Base-by-base conservation (phyloP, 2,329 filamentous ascomycete genomes). In the Talaromyces sp. region DNA sequence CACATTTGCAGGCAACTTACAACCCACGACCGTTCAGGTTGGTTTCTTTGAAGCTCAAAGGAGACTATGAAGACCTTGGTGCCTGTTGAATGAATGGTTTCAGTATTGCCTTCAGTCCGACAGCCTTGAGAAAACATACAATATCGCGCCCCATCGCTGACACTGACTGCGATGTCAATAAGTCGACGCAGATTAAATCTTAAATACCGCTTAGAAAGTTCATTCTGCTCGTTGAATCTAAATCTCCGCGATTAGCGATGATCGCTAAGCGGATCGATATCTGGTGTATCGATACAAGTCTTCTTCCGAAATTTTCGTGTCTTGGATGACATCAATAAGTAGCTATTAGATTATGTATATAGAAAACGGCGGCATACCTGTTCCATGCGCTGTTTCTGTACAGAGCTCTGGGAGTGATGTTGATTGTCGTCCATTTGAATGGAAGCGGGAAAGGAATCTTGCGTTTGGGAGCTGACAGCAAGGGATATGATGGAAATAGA, bases 151-250 rank as follows among this genome's bases (percentile, higher is more conserved):
- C 56, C 56, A 58, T 58, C 15, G 15, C 56, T 13, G 28, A 33
- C 28, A 52, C 17, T 25, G 42, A 61, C 60, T 36, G 65, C 67
- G 52, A 58, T 4, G n/a, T 57, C 57, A 49, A 58, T 62, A 33
- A 66, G 33, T 25, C 63, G 60, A 11, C 63, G 53, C 27, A 67
- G 49, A 58, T 68, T 49, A 55, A 70, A 70, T 30, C 58, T 47
- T 30, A 65, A 36, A n/a, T 66, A 59, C 39, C 66, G 55, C 4
- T 63, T 62, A 2, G 62, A 59, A 59, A 67, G 60, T 49, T 69
- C 61, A 32, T 64, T 49, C 15, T 59, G 15, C 60, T 69, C 65
- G 59, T 69, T 65, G 10, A 58, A 47, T 57, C 55, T 57, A 17
- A 32, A 27, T 36, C 19, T 19, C 30, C 27, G 5, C 10, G 11